phyloP scores from a whole-genome alignment of 192 early-diverging fungal species.

The Linnemannia zychae region DNA sequence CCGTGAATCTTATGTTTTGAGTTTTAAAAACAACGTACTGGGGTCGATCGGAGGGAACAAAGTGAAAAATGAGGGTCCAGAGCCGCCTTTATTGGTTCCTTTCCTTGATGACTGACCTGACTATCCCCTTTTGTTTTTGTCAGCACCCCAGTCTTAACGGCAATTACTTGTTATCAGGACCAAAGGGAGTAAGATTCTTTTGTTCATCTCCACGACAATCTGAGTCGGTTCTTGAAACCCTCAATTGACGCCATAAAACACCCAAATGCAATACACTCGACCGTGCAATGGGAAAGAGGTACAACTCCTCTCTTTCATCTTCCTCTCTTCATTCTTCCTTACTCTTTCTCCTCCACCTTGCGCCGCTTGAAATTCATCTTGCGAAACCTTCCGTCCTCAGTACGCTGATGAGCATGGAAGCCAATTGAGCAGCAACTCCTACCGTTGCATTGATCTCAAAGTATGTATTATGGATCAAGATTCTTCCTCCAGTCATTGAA shows the following conservation, averaged over 20 bases:
- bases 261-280: not conserved
- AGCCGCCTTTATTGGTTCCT: not conserved
- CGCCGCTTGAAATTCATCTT: not conserved
- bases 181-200: not conserved
- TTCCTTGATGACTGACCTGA: not conserved
- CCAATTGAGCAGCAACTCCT: not conserved
- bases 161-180: not conserved
- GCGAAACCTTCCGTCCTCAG: not conserved
- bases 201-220: not conserved
- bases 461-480: too few relatives aligned
- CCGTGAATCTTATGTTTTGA: not conserved
- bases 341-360: conserved; percentile 7
- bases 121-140: not conserved
- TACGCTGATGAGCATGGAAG: not conserved
- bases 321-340: not conserved
- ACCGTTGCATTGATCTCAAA: too few relatives aligned
- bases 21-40: not conserved
- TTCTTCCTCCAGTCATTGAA: too few relatives aligned
- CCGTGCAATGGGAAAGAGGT: too few relatives aligned
- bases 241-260: not conserved
- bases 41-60: not conserved
- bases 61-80: not conserved
- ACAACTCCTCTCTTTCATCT: too few relatives aligned
- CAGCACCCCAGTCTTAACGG: not conserved
- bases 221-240: not conserved